Base-by-base conservation (phyloP, 2,329 filamentous ascomycete species). In the Pyrenochaeta sp. region DNA sequence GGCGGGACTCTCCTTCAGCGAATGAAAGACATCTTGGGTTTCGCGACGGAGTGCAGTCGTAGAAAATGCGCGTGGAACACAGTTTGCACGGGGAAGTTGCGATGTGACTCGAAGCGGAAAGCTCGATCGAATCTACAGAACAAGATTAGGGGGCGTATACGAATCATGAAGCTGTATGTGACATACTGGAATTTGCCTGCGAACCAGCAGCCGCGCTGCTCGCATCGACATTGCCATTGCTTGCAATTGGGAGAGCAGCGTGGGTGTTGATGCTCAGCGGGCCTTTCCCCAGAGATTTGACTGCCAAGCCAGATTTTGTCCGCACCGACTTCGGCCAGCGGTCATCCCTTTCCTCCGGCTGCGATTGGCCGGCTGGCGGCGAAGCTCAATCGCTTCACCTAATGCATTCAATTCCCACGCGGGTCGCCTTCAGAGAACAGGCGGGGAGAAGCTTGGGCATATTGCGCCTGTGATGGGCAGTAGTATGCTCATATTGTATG, bases 1-100 rank as follows among this genome's bases (percentile, higher is more conserved):
- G 4, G 79, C 71, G 2, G 84, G 77, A 62, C 85, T 85, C 58
- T 90, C 84, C 54, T 86, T 81, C 73, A 90, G 86, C 2, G 88
- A 84, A 56, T 87, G 86, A 70, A 91, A 91, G 57, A 77, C 75
- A 48, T 77, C 71, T 9, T 72, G 70, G 5, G 63, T 53, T 10
- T 76, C 68, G 48, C 56, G 55, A 36, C 67, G 70, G 30, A 54
- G 45, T n/a, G 56, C 32, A 3, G 67, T 66, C 6, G 72, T 69
- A 44, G 58, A 61, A 58, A 77, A 74, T 32, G 71, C 39, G 53
- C 72, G 72, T 30, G 65, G 71, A 39, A 61, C 57, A 50, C 66
- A 36, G 46, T 58, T 60, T 50, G 66, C 56, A 58, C 66, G 69
- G 32, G 68, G 63, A 30, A 66, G 56, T 44, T 69, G 68, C 48